Evolutionary conservation across 345 rosid species (phyloP).

Genomic region (Punica granatum): DNA sequence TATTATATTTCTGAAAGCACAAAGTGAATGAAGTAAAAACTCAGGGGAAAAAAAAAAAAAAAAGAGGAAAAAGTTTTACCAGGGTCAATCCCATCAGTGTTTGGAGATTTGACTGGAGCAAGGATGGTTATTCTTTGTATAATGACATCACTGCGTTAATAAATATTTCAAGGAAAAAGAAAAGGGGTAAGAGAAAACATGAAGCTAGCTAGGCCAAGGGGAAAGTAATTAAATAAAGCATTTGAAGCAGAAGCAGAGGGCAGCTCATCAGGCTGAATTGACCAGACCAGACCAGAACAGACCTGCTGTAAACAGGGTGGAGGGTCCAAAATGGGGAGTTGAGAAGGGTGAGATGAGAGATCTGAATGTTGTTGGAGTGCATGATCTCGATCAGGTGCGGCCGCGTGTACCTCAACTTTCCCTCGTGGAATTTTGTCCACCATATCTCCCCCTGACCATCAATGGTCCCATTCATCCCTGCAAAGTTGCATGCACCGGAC

Average conservation of each 20-base stretch:
- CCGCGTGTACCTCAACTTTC: slow-evolving; percentile 25
- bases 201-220: not conserved
- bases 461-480: slow-evolving; percentile 40
- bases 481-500: not conserved
- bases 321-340: slow-evolving; percentile 45
- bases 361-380: slow-evolving; percentile 26
- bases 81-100: slow-evolving; percentile 25
- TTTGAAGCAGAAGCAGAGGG: not conserved
- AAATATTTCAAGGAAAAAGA: not conserved
- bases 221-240: not conserved
- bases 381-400: slow-evolving; percentile 41
- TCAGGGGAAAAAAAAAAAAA: not conserved
- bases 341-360: slow-evolving; percentile 31
- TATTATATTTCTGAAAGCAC: no score
- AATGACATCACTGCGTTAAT: slow-evolving; percentile 10
- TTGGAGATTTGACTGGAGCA: slow-evolving; percentile 22
- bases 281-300: no score
- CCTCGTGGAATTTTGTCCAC: slow-evolving; percentile 32
- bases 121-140: slow-evolving; percentile 15
- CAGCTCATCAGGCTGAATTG: no score
- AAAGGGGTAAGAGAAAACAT: not conserved
- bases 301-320: slow-evolving; percentile 43
- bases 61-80: not conserved
- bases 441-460: slow-evolving; percentile 40
- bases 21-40: not conserved